phyloP scores from a whole-genome alignment of 352 stramenopile species.

The Globisporangium cystogenes region DNA sequence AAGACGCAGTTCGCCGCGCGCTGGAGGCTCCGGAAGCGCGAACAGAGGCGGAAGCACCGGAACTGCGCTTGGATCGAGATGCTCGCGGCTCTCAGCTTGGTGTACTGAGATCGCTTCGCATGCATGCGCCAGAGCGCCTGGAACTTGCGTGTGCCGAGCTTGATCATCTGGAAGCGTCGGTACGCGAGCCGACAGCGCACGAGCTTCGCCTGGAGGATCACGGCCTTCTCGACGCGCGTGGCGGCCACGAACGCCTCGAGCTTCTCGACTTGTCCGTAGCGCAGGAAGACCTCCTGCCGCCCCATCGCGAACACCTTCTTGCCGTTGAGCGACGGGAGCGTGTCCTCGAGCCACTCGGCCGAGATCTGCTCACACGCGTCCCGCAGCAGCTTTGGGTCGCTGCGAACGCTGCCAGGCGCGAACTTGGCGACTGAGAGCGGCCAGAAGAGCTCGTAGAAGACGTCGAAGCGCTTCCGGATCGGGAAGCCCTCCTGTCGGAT shows the following conservation, averaged over 20 bases:
- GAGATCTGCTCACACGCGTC: conserved; percentile 47
- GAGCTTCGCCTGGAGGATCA: conserved; percentile 50
- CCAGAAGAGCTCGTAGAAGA: conserved; percentile 77
- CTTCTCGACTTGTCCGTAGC: conserved; percentile 72
- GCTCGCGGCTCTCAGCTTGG: conserved; percentile 3
- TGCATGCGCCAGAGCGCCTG: conserved; percentile 59
- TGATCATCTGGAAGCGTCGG: conserved; percentile 35
- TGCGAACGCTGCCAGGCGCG: conserved; percentile 10
- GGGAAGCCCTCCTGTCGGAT: conserved; percentile 91
- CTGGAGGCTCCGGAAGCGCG: conserved; percentile 23
- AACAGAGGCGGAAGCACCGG: conserved; percentile 23
- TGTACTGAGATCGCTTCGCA: conserved; percentile 9
- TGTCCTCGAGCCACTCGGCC: conserved; percentile 34
- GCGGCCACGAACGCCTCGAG: conserved; percentile 44
- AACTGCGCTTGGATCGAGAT: conserved; percentile 31
- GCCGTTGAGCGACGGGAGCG: conserved; percentile 1
- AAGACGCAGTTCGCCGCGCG: conserved; percentile 31
- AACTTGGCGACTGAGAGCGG: conserved; percentile 26
- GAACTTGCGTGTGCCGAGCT: conserved; percentile 25
- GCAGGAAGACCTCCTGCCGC: conserved; percentile 66
- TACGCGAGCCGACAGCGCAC: conserved; percentile 28
- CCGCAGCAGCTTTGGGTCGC: conserved; percentile 17
- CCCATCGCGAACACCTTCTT: conserved; percentile 65
- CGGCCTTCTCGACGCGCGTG: conserved; percentile 36
- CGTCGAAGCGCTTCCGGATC: conserved; percentile 70